A percentile compares a stretch with the other conserved stretches of the same genome.
Evolutionary conservation across 192 early-diverging fungal species (phyloP).

Genomic region (Phycomyces blakesleeanus): DNA sequence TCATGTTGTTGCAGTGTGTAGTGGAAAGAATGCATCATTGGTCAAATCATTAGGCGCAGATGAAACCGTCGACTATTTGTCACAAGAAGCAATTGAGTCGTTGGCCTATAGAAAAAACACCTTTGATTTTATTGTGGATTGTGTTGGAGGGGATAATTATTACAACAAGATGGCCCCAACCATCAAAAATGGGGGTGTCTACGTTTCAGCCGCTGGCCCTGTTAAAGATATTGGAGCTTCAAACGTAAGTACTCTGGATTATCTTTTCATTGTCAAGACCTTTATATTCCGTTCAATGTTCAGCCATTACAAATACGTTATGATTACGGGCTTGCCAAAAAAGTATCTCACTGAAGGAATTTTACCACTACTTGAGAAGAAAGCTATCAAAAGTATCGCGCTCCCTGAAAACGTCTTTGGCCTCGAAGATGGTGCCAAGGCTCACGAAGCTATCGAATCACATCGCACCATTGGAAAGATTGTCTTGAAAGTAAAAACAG

Average conservation of each 20-base stretch:
- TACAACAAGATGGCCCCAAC: conserved; percentile 9
- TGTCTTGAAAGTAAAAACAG: conserved; percentile 19
- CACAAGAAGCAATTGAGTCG: conserved; percentile 7
- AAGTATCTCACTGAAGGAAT: neutral
- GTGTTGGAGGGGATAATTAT: conserved; percentile 35
- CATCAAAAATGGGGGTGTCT: conserved; percentile 6
- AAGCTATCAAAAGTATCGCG: neutral
- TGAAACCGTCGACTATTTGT: conserved; percentile 49
- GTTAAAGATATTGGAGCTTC: conserved; percentile 14
- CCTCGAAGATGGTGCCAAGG: conserved; percentile 23
- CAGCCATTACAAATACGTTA: neutral
- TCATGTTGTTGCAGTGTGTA: conserved; percentile 52
- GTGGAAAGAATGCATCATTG: conserved; percentile 42
- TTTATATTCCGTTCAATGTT: neutral
- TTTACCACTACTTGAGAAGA: neutral
- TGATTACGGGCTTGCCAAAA: neutral
- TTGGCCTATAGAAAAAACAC: neutral
- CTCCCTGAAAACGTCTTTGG: conserved; percentile 14
- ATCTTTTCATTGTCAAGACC: neutral
- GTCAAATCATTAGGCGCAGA: conserved; percentile 54
- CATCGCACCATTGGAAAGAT: conserved; percentile 32
- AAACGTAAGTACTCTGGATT: neutral
- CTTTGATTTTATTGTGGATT: conserved; percentile 46
- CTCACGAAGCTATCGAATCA: conserved; percentile 24
- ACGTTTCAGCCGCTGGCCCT: conserved; percentile 18